Percentiles rank a stretch among this genome's conserved stretches.
Conservation (phyloP, 2,329 filamentous ascomycete species). For the Akanthomyces dipterigenus region DNA sequence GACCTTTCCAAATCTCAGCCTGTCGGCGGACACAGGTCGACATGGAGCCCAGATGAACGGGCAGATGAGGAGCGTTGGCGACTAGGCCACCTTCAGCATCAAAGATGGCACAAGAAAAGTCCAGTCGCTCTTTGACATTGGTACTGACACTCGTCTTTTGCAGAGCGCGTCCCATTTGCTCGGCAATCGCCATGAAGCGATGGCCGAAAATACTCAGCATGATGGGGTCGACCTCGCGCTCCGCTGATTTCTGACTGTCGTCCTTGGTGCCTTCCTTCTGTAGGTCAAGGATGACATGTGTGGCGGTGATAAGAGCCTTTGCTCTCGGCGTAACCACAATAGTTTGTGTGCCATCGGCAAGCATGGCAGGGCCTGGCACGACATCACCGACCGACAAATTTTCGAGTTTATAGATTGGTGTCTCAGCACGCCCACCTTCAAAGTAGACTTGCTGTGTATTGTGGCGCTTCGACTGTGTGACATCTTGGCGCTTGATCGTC, state of each 20-base stretch:
- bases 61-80: conserved; percentile 72
- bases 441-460: conserved; percentile 72
- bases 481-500: conserved; percentile 54
- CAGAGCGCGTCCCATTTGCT: conserved; percentile 74
- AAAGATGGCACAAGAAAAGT: conserved; percentile 78
- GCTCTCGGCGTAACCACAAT: conserved; percentile 81
- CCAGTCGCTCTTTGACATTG: conserved; percentile 75
- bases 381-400: conserved; percentile 66
- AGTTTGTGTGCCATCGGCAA: conserved; percentile 84
- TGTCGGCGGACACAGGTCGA: conserved; percentile 73
- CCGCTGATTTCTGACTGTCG: conserved; percentile 11
- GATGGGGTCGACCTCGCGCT: conserved; percentile 52
- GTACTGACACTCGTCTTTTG: conserved; percentile 77
- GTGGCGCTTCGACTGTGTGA: conserved; percentile 54
- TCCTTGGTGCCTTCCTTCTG: conserved; percentile 44
- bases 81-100: conserved; percentile 69
- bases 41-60: conserved; percentile 77
- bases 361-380: conserved; percentile 73
- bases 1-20: conserved; percentile 71
- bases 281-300: conserved; percentile 84
- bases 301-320: conserved; percentile 70
- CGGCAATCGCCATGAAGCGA: conserved; percentile 79
- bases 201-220: conserved; percentile 75
- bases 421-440: conserved; percentile 69
- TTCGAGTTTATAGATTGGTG: conserved; percentile 76